Conservation (phyloP, 768 basidiomycete genomes). For the Daedaleopsis sinensis region DNA sequence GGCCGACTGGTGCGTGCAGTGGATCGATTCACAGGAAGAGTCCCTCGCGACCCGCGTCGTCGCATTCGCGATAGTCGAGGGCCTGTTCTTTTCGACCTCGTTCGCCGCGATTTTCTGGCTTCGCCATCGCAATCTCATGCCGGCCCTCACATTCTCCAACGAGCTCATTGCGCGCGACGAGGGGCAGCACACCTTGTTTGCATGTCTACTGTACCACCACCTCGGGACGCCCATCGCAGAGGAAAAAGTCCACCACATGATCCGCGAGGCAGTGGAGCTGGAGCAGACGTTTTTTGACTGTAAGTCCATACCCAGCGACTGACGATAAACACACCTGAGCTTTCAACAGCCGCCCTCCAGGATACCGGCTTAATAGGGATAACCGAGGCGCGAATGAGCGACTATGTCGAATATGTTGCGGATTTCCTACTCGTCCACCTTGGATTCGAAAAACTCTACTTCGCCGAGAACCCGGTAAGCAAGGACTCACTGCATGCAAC, state of each 20-base stretch:
- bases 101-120: conserved; percentile 57
- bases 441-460: too few species aligned
- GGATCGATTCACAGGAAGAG: conserved; percentile 48
- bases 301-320: conserved; percentile 40
- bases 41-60: conserved; percentile 52
- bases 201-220: conserved; percentile 56
- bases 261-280: conserved; percentile 49
- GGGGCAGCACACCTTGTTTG: conserved; percentile 58
- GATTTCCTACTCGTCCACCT: background rate
- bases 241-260: conserved; percentile 42
- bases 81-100: conserved; percentile 57
- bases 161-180: conserved; percentile 61
- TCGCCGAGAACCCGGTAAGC: too few species aligned
- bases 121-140: conserved; percentile 59
- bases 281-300: conserved; percentile 49
- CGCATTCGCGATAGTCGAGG: conserved; percentile 54
- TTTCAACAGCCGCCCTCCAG: background rate
- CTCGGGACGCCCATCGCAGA: conserved; percentile 42
- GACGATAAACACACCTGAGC: conserved; percentile 41
- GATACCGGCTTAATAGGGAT: conserved; percentile 15
- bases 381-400: conserved; percentile 54
- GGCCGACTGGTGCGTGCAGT: conserved; percentile 54
- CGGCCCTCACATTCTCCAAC: conserved; percentile 60
- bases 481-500: too few species aligned
- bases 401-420: conserved; percentile 41